Base-by-base conservation (phyloP, 306 rosid genomes). In the Malus sylvestris region DNA sequence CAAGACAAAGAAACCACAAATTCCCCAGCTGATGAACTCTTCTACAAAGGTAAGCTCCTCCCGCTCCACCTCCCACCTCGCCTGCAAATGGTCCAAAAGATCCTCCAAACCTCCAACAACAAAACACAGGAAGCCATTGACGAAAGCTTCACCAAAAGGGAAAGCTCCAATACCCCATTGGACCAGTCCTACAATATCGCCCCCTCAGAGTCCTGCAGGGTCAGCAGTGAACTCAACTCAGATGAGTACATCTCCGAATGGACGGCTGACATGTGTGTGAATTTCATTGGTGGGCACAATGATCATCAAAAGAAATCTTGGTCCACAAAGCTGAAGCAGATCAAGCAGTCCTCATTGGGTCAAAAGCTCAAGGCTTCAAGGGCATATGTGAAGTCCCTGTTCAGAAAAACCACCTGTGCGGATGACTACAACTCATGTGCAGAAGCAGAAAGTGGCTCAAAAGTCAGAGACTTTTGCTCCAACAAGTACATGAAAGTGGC, bases 31-130 rank as follows among this genome's bases (percentile, higher is more conserved):
- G 97, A 96, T 78, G 97, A 91, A 58, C 98, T 96, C 68, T 96
- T 96, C 90, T 96, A 96, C 86, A 89, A 89, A n/a, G 99, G 99
- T 6, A 96, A 91, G 72, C 95, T 96, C 51, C 97, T 96, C 14
- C 99, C 99, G 67, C 98, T 92, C 82, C 97, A 92, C 46, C 96
- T 84, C 76, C 98, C 97, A 59, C 98, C 96, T 79, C 97, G 98
- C 74, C 71, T 89, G 20, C 86, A 94, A 82, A 95, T 92, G 98
- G 93, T 95, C 71, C 88, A 88, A 49, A 92, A 83, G 1, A 88
- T 94, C 65, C 66, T 89, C 18, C 78, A 88, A 12, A 88, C 67
- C 78, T 44, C 91, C 40, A 81, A 72, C 70, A 71, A 79, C 55
- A 85, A 77, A 76, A 69, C 80, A 52, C 76, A 80, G 14, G 78